Evolutionary conservation across 2,329 filamentous ascomycete species (phyloP).

Genomic region (Thielaviopsis populi): DNA sequence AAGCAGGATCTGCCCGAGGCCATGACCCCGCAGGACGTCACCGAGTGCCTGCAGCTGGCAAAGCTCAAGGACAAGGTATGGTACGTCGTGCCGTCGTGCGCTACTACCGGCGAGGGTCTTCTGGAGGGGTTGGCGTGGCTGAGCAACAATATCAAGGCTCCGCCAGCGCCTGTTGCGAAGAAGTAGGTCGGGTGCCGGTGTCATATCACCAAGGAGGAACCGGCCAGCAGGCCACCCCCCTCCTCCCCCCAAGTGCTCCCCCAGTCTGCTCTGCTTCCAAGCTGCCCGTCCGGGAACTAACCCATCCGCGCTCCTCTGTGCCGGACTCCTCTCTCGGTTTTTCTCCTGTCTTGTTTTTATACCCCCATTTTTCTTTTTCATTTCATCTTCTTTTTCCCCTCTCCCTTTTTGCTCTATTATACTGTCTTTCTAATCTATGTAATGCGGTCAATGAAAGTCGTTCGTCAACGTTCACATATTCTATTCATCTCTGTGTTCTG

Average conservation of each 20-base stretch:
- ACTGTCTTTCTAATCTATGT: neutral
- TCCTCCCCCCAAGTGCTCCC: neutral
- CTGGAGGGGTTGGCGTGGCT: slow-evolving; percentile 72
- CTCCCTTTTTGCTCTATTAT: slow-evolving; percentile 3
- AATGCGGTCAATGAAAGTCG: slow-evolving; percentile 9
- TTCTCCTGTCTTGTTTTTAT: slow-evolving; percentile 2
- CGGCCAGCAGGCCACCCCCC: neutral
- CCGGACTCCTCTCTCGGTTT: neutral
- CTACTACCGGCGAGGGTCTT: slow-evolving; percentile 66
- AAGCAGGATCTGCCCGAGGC: slow-evolving; percentile 90
- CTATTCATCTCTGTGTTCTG: neutral
- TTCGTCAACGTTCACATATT: neutral
- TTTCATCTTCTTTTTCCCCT: neutral
- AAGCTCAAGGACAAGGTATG: slow-evolving; percentile 72
- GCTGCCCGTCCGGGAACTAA: neutral
- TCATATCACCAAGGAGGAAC: neutral
- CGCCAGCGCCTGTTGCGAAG: slow-evolving; percentile 36
- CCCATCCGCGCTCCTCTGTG: neutral
- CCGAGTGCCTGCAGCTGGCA: slow-evolving; percentile 57
- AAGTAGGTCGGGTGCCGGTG: slow-evolving; percentile 27
- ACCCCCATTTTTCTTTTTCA: neutral
- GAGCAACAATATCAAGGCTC: slow-evolving; percentile 67
- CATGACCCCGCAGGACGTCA: slow-evolving; percentile 67
- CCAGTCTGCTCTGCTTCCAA: neutral
- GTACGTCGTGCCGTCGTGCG: slow-evolving; percentile 73